Conservation (phyloP, 345 rosid genomes). For the Stellera chamaejasme region DNA sequence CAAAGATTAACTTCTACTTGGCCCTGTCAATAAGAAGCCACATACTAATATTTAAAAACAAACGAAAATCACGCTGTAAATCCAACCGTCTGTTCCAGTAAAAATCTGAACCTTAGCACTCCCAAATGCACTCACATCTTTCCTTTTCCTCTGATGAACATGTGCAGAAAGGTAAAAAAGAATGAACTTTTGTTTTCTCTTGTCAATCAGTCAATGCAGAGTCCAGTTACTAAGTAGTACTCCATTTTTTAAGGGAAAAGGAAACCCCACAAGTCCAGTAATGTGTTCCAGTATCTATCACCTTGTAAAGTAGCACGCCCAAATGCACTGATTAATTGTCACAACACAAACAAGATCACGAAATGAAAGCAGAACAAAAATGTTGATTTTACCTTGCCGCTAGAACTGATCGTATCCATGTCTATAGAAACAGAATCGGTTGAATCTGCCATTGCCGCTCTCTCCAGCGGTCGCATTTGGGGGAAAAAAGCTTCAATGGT, state of each 20-base stretch:
- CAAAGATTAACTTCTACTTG: too few relatives aligned
- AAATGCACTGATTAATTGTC: too few relatives aligned
- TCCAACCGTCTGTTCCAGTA: too few relatives aligned
- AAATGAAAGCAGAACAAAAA: constrained; percentile 2
- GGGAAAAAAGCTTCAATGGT: constrained; percentile 18
- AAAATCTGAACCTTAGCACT: too few relatives aligned
- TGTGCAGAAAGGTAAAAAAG: too few relatives aligned
- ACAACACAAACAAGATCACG: constrained; percentile 15
- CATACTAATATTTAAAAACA: too few relatives aligned
- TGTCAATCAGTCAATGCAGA: too few relatives aligned
- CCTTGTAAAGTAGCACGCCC: not conserved
- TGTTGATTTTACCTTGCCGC: constrained; percentile 58
- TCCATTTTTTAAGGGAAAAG: not conserved
- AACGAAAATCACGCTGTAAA: too few relatives aligned
- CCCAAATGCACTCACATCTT: too few relatives aligned
- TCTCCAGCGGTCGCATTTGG: constrained; percentile 15
- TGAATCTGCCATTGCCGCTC: constrained; percentile 77
- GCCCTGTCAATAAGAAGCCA: too few relatives aligned
- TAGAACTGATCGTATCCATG: constrained; percentile 58
- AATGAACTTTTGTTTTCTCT: too few relatives aligned
- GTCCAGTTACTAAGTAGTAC: not conserved
- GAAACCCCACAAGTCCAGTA: not conserved
- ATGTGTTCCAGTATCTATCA: constrained; percentile 18
- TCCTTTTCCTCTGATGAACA: too few relatives aligned
- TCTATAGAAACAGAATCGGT: constrained; percentile 87